Base-by-base conservation (phyloP, 2,329 filamentous ascomycete genomes). In the Sporothrix curviconia region DNA sequence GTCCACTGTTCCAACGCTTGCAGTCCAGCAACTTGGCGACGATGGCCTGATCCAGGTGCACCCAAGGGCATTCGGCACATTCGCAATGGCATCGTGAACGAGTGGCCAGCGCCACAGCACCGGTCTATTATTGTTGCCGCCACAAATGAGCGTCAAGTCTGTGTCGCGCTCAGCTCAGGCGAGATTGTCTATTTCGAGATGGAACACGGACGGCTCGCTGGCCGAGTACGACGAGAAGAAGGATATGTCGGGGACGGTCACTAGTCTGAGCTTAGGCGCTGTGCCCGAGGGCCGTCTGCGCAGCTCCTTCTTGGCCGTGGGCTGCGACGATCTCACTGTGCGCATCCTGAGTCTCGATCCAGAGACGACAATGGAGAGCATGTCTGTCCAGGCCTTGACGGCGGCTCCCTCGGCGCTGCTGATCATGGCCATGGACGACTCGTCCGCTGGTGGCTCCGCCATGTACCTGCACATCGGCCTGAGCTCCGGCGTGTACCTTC, bases 161-260 rank as follows among this genome's bases (percentile, higher is more conserved):
- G 91, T 3, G 86, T 97, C 51, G 94, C 94, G 1, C 78, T 99
- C 25, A 97, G 92, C 68, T 96, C 92, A 8, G 92, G 92, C 37
- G 94, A 99, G 70, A 92, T 99, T 62, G 89, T 96, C 42, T 99
- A 97, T 69, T 99, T 99, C 65, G 95, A 99, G 70, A 92, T 96
- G 84, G 94, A n/a, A 96, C 66, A 81, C 84, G 0, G 92, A 97
- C 71, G 92, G 92, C 30, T 89, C 89, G 3, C 78, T 97, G 32
- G 90, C 90, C 34, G 92, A 97, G 73, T 96, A 96, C 64, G 89
- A 97, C 63, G 92, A 97, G 67, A 91, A 92, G 70, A 90, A 91
- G 66, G 88, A 95, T 66, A 94, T 99, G 88, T 91, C 89, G 55
- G 92, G 91, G 46, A 96, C 92, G 0, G 92, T 99, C 50, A 97